A percentile compares a stretch with the other conserved stretches of the same genome.
Conservation (phyloP, 805 yeast species). For the Ogataea ramenticola region DNA sequence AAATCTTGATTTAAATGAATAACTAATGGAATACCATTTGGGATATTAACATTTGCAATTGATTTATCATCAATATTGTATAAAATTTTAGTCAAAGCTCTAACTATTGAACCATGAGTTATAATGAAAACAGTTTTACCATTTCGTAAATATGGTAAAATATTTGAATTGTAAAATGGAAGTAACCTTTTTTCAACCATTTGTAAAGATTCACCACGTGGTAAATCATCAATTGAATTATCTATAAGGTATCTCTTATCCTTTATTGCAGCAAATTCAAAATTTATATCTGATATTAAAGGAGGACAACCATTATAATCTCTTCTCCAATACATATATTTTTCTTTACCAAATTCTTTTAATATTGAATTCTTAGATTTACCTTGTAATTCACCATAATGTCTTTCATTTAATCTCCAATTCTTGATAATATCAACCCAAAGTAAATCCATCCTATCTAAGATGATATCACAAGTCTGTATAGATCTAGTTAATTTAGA, state of each 20-base stretch:
- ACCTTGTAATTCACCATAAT: constrained; percentile 79
- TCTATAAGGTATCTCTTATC: constrained; percentile 32
- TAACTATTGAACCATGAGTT: constrained; percentile 77
- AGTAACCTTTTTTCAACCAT: constrained; percentile 64
- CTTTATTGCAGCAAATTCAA: constrained; percentile 9
- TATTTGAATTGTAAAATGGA: constrained; percentile 51
- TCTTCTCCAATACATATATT: constrained; percentile 75
- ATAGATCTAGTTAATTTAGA: constrained; percentile 69
- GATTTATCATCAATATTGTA: constrained; percentile 59
- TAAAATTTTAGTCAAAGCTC: constrained; percentile 65
- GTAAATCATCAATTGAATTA: constrained; percentile 42
- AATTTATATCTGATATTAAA: constrained; percentile 24
- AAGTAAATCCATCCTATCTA: constrained; percentile 45
- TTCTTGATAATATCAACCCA: constrained; percentile 49
- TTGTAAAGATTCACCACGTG: constrained; percentile 65
- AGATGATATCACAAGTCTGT: constrained; percentile 64
- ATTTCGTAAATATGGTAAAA: constrained; percentile 38
- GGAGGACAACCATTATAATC: constrained; percentile 73
- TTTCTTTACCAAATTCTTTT: constrained; percentile 58
- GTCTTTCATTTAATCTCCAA: constrained; percentile 81
- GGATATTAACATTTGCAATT: constrained; percentile 69
- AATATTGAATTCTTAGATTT: constrained; percentile 62
- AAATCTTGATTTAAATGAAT: constrained; percentile 47
- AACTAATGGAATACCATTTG: constrained; percentile 77
- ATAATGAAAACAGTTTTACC: constrained; percentile 59